Conservation (phyloP, 169 alveolate genomes). For the Neospora caninum region DNA sequence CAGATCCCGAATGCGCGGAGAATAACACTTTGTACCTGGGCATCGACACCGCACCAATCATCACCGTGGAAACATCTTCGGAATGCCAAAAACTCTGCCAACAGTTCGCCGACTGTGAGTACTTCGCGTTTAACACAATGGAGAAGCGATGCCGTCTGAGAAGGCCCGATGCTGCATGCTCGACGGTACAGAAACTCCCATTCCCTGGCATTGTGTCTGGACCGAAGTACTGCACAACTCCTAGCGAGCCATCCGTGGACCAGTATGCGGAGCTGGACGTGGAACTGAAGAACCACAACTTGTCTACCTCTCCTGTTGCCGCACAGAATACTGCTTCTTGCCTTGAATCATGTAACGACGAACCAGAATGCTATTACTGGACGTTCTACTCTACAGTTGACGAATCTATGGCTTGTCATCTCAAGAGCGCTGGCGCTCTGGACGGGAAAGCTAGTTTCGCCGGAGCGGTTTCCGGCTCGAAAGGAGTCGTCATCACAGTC, state of each 20-base stretch:
- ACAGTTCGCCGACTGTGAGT: conserved; percentile 18
- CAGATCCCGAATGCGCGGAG: conserved; percentile 27
- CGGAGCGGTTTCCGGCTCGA: conserved; percentile 40
- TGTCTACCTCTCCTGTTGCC: neutral
- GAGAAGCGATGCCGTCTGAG: conserved; percentile 20
- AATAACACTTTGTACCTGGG: neutral
- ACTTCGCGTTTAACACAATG: neutral
- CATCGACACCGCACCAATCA: neutral
- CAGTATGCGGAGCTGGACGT: conserved; percentile 30
- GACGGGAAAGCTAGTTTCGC: neutral
- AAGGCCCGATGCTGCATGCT: neutral
- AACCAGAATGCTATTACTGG: conserved; percentile 14
- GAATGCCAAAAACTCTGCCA: conserved; percentile 53
- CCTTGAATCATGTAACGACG: neutral
- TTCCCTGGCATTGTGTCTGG: conserved; percentile 33
- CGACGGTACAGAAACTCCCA: neutral
- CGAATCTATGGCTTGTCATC: conserved; percentile 17
- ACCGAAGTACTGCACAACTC: neutral
- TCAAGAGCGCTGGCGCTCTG: conserved; percentile 32
- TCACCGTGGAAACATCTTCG: conserved; percentile 10
- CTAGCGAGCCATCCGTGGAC: neutral
- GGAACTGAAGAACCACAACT: neutral
- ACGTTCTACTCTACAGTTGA: neutral
- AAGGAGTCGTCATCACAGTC: neutral
- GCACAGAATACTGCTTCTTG: neutral